Conservation (phyloP, 139 green algal genomes). For the Micractinium conductrix region DNA sequence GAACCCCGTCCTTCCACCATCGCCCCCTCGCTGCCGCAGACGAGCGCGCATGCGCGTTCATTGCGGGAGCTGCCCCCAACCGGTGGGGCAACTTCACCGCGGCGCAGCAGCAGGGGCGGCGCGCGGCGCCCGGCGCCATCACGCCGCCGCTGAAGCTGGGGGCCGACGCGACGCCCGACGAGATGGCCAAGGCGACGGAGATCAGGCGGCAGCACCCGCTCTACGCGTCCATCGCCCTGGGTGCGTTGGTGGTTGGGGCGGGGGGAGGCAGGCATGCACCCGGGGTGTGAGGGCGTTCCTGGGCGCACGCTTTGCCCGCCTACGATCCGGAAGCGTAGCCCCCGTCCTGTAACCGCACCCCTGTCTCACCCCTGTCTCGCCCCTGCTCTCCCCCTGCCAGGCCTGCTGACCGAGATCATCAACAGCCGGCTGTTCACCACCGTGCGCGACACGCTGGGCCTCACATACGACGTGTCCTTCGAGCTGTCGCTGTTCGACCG, state of each 20-base stretch:
- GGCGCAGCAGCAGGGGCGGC: constrained; percentile 24
- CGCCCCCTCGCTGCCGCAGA: too few species aligned
- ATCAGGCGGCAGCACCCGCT: constrained; percentile 85
- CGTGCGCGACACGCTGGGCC: constrained; percentile 91
- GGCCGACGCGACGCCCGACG: constrained; percentile 19
- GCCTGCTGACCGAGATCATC: constrained; percentile 92
- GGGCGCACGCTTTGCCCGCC: too few species aligned
- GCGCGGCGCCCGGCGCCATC: not conserved
- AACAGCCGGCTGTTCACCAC: constrained; percentile 98
- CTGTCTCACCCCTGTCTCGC: not conserved
- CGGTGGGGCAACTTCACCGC: constrained; percentile 80
- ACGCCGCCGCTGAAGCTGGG: constrained; percentile 38
- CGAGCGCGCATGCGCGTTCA: constrained; percentile 93
- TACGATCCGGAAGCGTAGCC: too few species aligned
- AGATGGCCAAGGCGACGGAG: constrained; percentile 42
- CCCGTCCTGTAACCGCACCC: too few species aligned
- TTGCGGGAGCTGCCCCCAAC: constrained; percentile 84
- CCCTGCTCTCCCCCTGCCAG: not conserved
- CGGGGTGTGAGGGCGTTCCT: too few species aligned
- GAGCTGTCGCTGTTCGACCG: constrained; percentile 86
- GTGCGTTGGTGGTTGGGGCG: too few species aligned
- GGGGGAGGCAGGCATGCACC: too few species aligned
- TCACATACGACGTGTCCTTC: constrained; percentile 99
- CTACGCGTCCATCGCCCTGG: constrained; percentile 77
- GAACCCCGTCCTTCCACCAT: too few species aligned